A percentile compares a stretch with the other conserved stretches of the same genome.
These are phyloP conservation scores for Juglanconis juglandina DNA, from an alignment of 2,329 filamentous ascomycete species.

Conservation along the genomic window DNA sequence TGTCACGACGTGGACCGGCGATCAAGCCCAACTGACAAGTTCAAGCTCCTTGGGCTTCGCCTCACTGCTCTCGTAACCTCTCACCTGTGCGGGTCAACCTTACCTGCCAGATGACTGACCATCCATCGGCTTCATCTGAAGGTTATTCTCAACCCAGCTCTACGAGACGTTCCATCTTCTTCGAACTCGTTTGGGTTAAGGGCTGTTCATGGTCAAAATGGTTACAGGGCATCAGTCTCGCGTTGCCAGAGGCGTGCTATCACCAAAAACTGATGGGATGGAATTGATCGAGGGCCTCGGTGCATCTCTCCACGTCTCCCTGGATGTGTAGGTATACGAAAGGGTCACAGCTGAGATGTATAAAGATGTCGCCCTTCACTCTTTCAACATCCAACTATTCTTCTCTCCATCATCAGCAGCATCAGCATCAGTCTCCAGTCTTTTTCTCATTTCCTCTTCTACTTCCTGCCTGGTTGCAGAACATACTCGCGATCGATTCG, in stretches of 20 bases:
- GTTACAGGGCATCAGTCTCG: not conserved
- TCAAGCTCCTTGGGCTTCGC: too few species aligned
- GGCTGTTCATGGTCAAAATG: not conserved
- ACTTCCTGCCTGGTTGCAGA: conserved; percentile 17
- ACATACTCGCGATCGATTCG: conserved; percentile 14
- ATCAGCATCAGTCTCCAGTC: conserved; percentile 15
- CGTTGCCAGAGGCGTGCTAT: not conserved
- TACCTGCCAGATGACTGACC: too few species aligned
- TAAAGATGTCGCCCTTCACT: conserved; percentile 4
- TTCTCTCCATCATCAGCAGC: conserved; percentile 15
- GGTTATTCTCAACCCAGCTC: not conserved
- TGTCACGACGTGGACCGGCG: not conserved
- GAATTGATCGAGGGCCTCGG: not conserved
- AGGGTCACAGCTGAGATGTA: not conserved
- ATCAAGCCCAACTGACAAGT: not conserved
- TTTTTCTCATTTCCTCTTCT: not conserved
- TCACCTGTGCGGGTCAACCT: too few species aligned
- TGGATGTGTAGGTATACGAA: not conserved
- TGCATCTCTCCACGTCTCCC: not conserved
- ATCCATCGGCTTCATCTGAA: conserved; percentile 9
- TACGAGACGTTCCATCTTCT: conserved; percentile 11
- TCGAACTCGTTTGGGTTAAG: conserved; percentile 12
- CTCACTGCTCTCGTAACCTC: too few species aligned
- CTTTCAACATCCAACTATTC: not conserved
- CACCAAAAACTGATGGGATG: too few species aligned